Evolutionary conservation across 345 rosid genomes (phyloP), one percentile per base, ranked within the genome.

Genomic region (Brassica cretica): DNA sequence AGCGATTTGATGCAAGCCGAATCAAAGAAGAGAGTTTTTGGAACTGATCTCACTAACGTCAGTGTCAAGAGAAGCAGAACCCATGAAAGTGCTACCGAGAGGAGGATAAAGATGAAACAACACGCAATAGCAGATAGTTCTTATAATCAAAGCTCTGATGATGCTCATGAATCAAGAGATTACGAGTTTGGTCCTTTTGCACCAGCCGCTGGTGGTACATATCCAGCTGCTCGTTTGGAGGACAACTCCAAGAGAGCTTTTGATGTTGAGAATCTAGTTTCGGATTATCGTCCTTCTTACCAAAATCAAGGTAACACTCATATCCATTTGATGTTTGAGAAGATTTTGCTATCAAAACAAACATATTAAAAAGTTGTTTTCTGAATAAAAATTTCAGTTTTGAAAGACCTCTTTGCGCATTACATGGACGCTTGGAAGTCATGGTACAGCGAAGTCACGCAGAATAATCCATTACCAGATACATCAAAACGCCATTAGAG

Each of bases 381-480:
- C 21, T 78, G 4, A 41, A 59, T 41, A 58, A 67, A 67, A 49
- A 66, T 84, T 84, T 76, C 90, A 92, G 98, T 92, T 67, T 74
- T 90, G 80, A 84, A 76, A 82, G 98, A 92, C 19, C 92, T 94
- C 15, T 94, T 94, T 79, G 78, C 84, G 29, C 97, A 94, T 85
- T 94, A 90, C 84, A 83, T 84, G 89, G 97, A 92, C 66, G 98
- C 97, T 32, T 94, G 97, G 97, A 84, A 87, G 70, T 84, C 91
- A 76, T 94, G 97, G 97, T 90, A 82, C 84, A 82, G 88, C 6
- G 91, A 90, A 86, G 89, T 91, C 41, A 89, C 86, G 10, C 89
- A 76, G 77, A 86, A 81, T 82, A 84, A 84, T 73, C 84, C 88
- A 19, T 62, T 70, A 71, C 80, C 82, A n/a, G 59, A 81, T 66